Evolutionary conservation across 129 eudicot genomes (phyloP).

Genomic region (Chrysanthemum lavandulifolium): DNA sequence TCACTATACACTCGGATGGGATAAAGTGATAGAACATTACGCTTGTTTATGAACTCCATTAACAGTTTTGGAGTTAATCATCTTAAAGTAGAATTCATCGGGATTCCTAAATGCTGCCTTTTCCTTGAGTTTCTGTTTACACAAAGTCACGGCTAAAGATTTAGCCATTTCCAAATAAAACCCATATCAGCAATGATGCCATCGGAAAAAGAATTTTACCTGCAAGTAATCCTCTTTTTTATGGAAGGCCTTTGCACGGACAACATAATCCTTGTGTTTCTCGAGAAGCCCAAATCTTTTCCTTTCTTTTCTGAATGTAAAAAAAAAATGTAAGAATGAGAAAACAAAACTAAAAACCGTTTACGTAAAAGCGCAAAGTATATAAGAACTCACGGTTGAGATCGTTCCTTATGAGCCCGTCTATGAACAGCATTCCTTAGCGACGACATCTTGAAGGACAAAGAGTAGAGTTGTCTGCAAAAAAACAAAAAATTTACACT

Average conservation of each 20-base stretch:
- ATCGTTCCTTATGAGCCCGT: slow-evolving; percentile 82
- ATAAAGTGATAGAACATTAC: background rate
- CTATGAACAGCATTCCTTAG: slow-evolving; percentile 70
- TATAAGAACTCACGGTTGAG: slow-evolving; percentile 74
- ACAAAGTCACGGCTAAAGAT: slow-evolving; percentile 4
- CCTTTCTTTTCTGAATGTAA: slow-evolving; percentile 45
- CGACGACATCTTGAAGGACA: slow-evolving; percentile 60
- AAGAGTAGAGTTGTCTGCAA: slow-evolving; percentile 12
- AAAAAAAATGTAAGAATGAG: background rate
- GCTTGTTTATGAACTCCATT: slow-evolving; percentile 65
- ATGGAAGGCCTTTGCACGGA: slow-evolving; percentile 79
- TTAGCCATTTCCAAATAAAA: slow-evolving; percentile 2
- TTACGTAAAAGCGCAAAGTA: background rate
- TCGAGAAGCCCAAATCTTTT: slow-evolving; percentile 79
- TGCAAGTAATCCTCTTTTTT: slow-evolving; percentile 67
- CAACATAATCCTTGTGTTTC: slow-evolving; percentile 93
- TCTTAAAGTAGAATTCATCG: slow-evolving; percentile 89
- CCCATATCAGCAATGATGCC: background rate
- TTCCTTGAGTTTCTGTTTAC: slow-evolving; percentile 84
- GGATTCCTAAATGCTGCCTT: slow-evolving; percentile 88
- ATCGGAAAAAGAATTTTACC: background rate
- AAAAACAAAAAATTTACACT: background rate
- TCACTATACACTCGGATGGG: too few relatives aligned
- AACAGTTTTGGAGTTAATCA: slow-evolving; percentile 68
- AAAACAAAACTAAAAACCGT: background rate